Evolutionary conservation across 2,329 filamentous ascomycete species (phyloP), one percentile per base, ranked within the genome.

Genomic region (Colletotrichum viniferum): DNA sequence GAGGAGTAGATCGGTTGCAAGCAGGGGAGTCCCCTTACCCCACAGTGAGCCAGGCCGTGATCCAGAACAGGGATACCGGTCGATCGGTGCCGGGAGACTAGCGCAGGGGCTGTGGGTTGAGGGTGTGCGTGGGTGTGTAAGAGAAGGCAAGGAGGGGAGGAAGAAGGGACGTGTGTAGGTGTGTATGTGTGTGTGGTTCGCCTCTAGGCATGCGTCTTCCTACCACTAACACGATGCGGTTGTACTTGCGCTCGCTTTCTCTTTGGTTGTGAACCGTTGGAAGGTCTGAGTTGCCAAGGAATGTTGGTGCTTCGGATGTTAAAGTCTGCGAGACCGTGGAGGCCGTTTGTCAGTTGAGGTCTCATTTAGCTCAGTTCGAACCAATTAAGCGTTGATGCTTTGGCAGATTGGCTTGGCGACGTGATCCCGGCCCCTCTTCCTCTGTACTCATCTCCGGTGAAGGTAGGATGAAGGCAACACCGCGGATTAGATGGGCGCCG

Each of bases 11-110:
- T 68, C 63, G 69, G 69, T 68, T 58, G 21, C 63, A 64, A 38
- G 69, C 73, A 75, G 69, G 73, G 58, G 38, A 61, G 34, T 67
- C 69, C 56, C 69, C 69, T 73, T 73, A 75, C 73, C 73, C 69
- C 69, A 75, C 69, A 69, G 56, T 56, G 28, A 48, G 48, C 73
- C 63, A 73, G 63, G 69, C 28, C 18, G 32, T 73, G 69, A 73
- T 75, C 3, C 69, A 73, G 70, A 75, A 71, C 73, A 75, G 58
- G 73, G 69, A 73, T 68, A 21, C 34, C 34, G 73, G 73, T 52
- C 43, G 58, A 73, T 73, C 63, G 34, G 18, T 69, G 69, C 63
- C 63, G 58, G 58, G 69, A 58, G 72, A 34, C 72, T 67, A 74
- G 72, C 72, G 72, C 68, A 74, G 62, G 73, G 70, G 70, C 18